phyloP scores from a whole-genome alignment of 495 filamentous ascomycete genomes.

The Apiosordaria backusii region DNA sequence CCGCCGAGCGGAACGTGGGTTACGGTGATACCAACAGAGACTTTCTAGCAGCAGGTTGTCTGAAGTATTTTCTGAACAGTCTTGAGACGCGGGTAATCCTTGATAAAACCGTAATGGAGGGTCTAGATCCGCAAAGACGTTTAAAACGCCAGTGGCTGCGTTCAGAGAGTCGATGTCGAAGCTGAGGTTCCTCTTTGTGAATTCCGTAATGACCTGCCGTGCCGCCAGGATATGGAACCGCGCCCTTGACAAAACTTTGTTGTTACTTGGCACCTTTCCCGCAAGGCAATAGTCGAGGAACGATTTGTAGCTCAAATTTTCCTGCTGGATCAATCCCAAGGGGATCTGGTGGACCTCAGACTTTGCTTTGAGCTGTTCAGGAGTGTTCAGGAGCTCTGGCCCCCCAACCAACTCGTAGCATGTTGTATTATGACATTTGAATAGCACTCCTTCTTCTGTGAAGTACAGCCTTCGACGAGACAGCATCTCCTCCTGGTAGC shows the following conservation, averaged over 20 bases:
- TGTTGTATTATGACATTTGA: neutral
- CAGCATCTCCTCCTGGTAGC: conserved; percentile 5
- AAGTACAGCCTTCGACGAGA: conserved; percentile 5
- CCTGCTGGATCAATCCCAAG: neutral
- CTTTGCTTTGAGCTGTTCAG: neutral
- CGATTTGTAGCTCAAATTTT: neutral
- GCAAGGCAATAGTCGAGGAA: neutral
- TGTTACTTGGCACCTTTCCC: neutral
- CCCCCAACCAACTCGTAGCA: neutral
- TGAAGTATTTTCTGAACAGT: too few relatives aligned
- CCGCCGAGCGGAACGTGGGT: neutral
- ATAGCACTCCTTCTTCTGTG: neutral
- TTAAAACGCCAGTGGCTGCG: neutral
- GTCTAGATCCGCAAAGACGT: neutral
- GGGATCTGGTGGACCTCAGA: neutral
- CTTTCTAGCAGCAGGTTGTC: neutral
- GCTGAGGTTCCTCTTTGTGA: conserved; percentile 2
- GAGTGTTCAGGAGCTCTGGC: neutral
- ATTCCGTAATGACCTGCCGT: neutral
- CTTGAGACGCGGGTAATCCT: neutral
- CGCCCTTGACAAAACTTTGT: too few relatives aligned
- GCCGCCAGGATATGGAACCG: neutral
- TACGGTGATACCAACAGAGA: neutral
- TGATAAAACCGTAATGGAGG: neutral
- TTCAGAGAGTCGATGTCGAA: conserved; percentile 1